These are phyloP conservation scores for Colletotrichum eleusines DNA, from an alignment of 2,329 filamentous ascomycete species.

Conservation along the genomic window DNA sequence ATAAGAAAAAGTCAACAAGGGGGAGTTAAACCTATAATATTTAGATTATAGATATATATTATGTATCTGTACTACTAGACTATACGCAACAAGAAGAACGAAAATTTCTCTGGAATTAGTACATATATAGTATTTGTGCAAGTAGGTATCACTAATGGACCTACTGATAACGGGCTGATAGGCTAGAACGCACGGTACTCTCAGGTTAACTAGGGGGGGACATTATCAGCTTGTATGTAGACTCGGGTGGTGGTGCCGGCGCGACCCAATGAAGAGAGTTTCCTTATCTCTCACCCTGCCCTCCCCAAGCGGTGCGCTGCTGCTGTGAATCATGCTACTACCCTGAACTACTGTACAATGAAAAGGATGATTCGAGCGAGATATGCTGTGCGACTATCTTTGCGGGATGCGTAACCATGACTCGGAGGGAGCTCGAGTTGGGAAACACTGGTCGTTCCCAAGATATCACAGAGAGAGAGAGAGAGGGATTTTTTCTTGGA, in stretches of 20 bases:
- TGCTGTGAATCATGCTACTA: conserved; percentile 24
- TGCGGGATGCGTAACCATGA: background rate
- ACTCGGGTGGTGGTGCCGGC: background rate
- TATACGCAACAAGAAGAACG: too few species aligned
- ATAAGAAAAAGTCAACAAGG: too few species aligned
- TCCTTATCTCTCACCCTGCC: conserved; percentile 30
- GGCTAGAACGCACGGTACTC: too few species aligned
- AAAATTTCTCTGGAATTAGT: too few species aligned
- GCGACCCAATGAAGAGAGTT: conserved; percentile 31
- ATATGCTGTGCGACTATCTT: conserved; percentile 1
- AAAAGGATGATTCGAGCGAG: background rate
- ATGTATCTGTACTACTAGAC: too few species aligned
- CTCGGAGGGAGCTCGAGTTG: background rate
- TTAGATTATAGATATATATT: too few species aligned
- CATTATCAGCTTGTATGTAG: too few species aligned
- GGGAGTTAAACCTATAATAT: too few species aligned
- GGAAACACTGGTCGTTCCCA: background rate
- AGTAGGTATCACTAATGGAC: too few species aligned
- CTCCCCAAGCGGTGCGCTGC: background rate
- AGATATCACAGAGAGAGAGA: background rate
- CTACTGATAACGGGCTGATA: too few species aligned
- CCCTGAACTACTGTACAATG: conserved; percentile 3
- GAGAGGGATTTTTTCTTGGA: background rate
- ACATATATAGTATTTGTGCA: too few species aligned
- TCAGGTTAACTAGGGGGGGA: too few species aligned